Percentiles rank a stretch among this genome's conserved stretches.
These are phyloP conservation scores for Tolypocladium inflatum DNA, from an alignment of 2,329 filamentous ascomycete genomes.

Conservation along the genomic window DNA sequence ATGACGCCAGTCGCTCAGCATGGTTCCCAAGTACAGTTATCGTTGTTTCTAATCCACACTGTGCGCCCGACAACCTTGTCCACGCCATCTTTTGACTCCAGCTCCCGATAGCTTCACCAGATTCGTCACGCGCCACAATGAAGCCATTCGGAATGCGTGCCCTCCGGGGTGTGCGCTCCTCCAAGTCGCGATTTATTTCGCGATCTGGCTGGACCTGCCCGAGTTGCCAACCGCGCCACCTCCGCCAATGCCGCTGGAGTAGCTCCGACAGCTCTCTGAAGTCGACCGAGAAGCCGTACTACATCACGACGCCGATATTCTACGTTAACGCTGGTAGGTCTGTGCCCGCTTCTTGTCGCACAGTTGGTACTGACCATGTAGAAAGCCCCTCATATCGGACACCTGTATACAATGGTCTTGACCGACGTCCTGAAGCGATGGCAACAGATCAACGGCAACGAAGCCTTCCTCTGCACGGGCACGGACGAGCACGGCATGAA, in stretches of 20 bases:
- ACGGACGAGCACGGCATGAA: conserved; percentile 98
- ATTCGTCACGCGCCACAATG: conserved; percentile 13
- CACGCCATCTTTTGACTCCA: not conserved
- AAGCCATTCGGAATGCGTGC: conserved; percentile 15
- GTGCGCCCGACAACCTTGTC: not conserved
- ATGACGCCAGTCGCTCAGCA: not conserved
- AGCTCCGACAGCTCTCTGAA: conserved; percentile 18
- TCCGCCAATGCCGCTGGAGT: conserved; percentile 17
- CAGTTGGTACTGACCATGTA: not conserved
- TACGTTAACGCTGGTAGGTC: conserved; percentile 85
- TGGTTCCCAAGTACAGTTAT: conserved; percentile 6
- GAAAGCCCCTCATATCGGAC: conserved; percentile 82
- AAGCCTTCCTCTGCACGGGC: conserved; percentile 73
- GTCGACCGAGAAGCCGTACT: conserved; percentile 63
- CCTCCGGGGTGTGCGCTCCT: conserved; percentile 12
- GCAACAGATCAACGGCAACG: conserved; percentile 64
- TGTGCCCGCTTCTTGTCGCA: not conserved
- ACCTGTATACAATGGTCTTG: conserved; percentile 88
- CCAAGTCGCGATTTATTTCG: conserved; percentile 8
- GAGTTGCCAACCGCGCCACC: conserved; percentile 14
- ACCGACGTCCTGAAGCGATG: conserved; percentile 89
- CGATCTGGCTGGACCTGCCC: conserved; percentile 17
- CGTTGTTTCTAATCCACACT: conserved; percentile 6
- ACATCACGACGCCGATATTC: conserved; percentile 94
- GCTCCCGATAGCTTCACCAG: not conserved